phyloP scores from a whole-genome alignment of 2,329 filamentous ascomycete species.

The Alternaria angustiovoidea region DNA sequence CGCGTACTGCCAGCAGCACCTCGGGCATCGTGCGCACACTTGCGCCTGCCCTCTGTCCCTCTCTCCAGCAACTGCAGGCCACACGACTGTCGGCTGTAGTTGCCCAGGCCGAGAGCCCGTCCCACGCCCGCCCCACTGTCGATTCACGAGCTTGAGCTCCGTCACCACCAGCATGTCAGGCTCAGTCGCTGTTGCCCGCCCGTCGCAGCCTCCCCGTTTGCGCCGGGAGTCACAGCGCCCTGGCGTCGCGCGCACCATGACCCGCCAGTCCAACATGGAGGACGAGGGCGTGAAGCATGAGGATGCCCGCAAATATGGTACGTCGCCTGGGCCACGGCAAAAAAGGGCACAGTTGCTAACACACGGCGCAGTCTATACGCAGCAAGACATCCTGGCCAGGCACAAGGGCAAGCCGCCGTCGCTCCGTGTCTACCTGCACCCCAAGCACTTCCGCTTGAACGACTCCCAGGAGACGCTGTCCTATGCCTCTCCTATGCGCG shows the following conservation, averaged over 20 bases:
- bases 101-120: conserved; percentile 22
- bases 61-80: conserved; percentile 4
- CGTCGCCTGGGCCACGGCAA: not conserved
- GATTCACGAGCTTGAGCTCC: conserved; percentile 16
- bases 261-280: conserved; percentile 40
- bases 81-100: conserved; percentile 18
- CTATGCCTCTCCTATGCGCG: conserved; percentile 90
- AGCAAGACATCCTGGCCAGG: conserved; percentile 82
- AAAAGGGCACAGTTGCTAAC: conserved; percentile 16
- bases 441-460: conserved; percentile 82
- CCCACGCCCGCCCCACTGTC: conserved; percentile 26
- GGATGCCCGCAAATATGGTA: conserved; percentile 42
- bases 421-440: conserved; percentile 83
- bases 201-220: conserved; percentile 54
- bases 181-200: conserved; percentile 44
- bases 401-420: conserved; percentile 78
- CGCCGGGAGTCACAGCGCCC: conserved; percentile 55
- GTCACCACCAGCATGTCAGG: conserved; percentile 40
- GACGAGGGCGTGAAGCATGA: conserved; percentile 40
- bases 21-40: conserved; percentile 21
- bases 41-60: conserved; percentile 21
- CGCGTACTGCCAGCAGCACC: conserved; percentile 8
- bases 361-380: conserved; percentile 68
- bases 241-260: conserved; percentile 39
- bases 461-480: conserved; percentile 90